phyloP scores from a whole-genome alignment of 306 rosid species.

The Prunus dulcis region DNA sequence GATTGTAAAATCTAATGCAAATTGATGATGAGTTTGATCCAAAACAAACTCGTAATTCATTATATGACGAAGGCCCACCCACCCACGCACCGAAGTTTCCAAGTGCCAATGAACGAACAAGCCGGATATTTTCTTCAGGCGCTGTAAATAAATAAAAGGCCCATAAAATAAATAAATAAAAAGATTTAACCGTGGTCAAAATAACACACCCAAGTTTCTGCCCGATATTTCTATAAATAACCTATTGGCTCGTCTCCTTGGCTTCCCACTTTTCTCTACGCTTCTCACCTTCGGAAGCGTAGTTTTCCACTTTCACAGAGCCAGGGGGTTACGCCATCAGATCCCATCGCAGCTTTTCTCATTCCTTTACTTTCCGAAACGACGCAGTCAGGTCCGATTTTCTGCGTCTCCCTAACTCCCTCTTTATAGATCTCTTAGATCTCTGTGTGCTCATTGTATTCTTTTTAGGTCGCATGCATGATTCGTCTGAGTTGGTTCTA shows the following conservation, averaged over 20 bases:
- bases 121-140: not conserved
- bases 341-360: slow-evolving; percentile 3
- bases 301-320: slow-evolving; percentile 7
- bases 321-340: slow-evolving; percentile 19
- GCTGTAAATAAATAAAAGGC: not conserved
- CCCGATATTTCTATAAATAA: slow-evolving; percentile 34
- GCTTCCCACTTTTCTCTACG: slow-evolving; percentile 25
- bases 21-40: too few relatives aligned
- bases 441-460: slow-evolving; percentile 15
- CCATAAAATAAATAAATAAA: not conserved
- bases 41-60: not conserved
- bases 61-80: not conserved
- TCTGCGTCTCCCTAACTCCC: not conserved
- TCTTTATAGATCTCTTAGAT: slow-evolving; percentile 25
- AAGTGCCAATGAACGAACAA: not conserved
- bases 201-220: not conserved
- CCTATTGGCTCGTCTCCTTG: not conserved
- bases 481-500: slow-evolving; percentile 1
- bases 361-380: not conserved
- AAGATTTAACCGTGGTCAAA: slow-evolving; percentile 22
- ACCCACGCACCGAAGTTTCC: not conserved
- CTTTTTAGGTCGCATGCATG: not conserved
- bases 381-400: slow-evolving; percentile 24
- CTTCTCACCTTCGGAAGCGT: slow-evolving; percentile 52
- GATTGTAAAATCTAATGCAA: too few relatives aligned